Evolutionary conservation across 1,284 basidiomycete genomes (phyloP), one percentile per base, ranked within the genome.

Genomic region (Uromyces viciae-fabae): DNA sequence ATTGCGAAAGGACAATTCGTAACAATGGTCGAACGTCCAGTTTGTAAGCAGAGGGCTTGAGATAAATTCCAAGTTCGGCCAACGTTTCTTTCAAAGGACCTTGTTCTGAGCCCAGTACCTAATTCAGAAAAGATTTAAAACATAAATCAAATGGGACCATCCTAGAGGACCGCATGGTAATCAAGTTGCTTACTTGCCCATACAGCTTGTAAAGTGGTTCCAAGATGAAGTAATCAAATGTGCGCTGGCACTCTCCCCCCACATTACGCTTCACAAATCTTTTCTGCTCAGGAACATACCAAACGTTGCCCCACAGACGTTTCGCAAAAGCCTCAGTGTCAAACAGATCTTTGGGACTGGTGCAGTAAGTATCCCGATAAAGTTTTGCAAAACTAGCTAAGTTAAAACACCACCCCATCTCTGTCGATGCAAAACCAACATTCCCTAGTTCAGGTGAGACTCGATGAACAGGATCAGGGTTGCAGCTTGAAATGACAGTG

Each of bases 151-250:
- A n/a, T 14, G 54, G 14, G 56, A 22, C 11, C 25, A n/a, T 25
- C 11, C 60, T 56, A 2, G 22, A 72, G 42, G 15, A 33, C 54
- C 8, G 49, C 14, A 52, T 52, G 49, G 14, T 28, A 14, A 42
- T 56, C 3, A 36, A 38, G 19, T 25, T 22, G 84, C 86, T 80
- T 77, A 87, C 87, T 85, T 89, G 89, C 82, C 92, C 94, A 87
- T 99, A 99, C 46, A 99, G 89, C 88, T 99, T 99, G 89, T 99
- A 99, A 71, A 99, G 87, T 15, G 97, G 97, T 83, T 96, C 94
- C 83, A 99, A 88, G 84, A 99, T 92, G 87, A 99, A 99, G 85
- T 98, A 93, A 43, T 98, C 94, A 85, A 99, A 99, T 56, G 92
- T 91, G 52, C 97, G 90, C 82, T 90, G 90, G 46, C 91, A 89